Percentiles rank a stretch among this genome's conserved stretches.
Evolutionary conservation across 352 stramenopile species (phyloP).

Genomic region (Globisporangium viniferum): DNA sequence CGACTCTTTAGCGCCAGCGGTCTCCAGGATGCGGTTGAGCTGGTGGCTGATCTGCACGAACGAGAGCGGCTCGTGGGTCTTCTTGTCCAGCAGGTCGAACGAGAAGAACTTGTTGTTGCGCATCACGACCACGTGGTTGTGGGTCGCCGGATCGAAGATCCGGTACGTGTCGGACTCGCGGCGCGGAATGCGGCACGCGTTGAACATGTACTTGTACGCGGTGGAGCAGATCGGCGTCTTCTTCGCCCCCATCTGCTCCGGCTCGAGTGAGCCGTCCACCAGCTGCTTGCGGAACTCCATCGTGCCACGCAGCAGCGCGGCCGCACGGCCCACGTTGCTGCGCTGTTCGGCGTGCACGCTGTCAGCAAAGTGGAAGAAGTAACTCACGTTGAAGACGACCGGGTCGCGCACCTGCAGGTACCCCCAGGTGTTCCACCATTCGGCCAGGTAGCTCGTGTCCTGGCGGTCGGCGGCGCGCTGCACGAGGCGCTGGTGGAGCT

Average conservation of each 20-base stretch:
- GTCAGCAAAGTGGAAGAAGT: slow-evolving; percentile 87
- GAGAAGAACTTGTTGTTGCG: slow-evolving; percentile 78
- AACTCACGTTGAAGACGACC: slow-evolving; percentile 88
- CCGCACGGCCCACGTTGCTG: slow-evolving; percentile 63
- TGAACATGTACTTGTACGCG: slow-evolving; percentile 95
- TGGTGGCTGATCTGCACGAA: slow-evolving; percentile 64
- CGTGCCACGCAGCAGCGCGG: slow-evolving; percentile 81
- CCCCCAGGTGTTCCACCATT: slow-evolving; percentile 81
- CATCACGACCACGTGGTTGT: slow-evolving; percentile 90
- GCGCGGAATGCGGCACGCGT: slow-evolving; percentile 91
- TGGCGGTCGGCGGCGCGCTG: slow-evolving; percentile 44
- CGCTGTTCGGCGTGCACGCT: slow-evolving; percentile 54
- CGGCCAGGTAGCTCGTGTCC: slow-evolving; percentile 69
- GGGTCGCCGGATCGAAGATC: slow-evolving; percentile 86
- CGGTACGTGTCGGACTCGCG: slow-evolving; percentile 68
- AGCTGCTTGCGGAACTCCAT: slow-evolving; percentile 90
- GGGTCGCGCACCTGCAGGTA: slow-evolving; percentile 79
- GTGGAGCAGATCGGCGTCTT: slow-evolving; percentile 91
- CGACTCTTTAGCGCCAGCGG: slow-evolving; percentile 47
- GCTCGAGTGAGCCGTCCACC: slow-evolving; percentile 74
- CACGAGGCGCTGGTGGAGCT: slow-evolving; percentile 74
- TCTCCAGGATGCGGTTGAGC: slow-evolving; percentile 47
- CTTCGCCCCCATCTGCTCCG: slow-evolving; percentile 87
- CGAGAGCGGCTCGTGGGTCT: slow-evolving; percentile 31
- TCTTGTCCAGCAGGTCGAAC: slow-evolving; percentile 47